These are phyloP conservation scores for Trametes pubescens DNA, from an alignment of 1,284 basidiomycete genomes.

Conservation along the genomic window DNA sequence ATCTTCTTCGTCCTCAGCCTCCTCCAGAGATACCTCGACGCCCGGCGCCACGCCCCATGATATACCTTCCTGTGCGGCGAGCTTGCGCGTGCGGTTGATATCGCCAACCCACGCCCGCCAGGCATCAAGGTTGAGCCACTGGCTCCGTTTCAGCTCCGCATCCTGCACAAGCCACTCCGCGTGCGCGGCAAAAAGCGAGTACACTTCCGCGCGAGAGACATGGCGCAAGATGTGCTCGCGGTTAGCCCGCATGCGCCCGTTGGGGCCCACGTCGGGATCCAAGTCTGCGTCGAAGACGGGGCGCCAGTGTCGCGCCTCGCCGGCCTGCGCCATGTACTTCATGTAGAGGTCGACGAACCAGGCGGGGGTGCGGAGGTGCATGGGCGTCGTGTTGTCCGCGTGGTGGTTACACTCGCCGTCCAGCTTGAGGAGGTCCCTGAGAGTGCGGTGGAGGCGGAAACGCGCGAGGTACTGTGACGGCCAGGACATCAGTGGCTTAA, in stretches of 20 bases:
- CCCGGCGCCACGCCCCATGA: constrained; percentile 43
- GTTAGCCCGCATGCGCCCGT: constrained; percentile 27
- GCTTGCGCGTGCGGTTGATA: constrained; percentile 42
- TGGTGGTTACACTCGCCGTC: constrained; percentile 37
- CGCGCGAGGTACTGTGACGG: constrained; percentile 50
- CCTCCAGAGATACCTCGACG: constrained; percentile 19
- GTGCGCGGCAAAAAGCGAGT: constrained; percentile 55
- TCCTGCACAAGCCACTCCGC: constrained; percentile 61
- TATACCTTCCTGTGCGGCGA: constrained; percentile 36
- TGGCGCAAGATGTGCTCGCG: constrained; percentile 44
- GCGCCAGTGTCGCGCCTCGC: constrained; percentile 43
- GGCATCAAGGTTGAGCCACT: constrained; percentile 48
- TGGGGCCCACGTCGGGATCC: constrained; percentile 47
- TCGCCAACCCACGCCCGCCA: constrained; percentile 55
- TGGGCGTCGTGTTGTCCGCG: constrained; percentile 31
- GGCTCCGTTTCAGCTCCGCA: constrained; percentile 41
- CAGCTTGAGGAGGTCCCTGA: constrained; percentile 42
- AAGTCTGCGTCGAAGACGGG: constrained; percentile 40
- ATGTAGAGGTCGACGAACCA: constrained; percentile 56
- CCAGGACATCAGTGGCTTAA: neutral
- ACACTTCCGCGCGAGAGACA: constrained; percentile 53
- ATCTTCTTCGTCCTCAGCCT: constrained; percentile 15
- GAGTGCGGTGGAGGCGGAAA: constrained; percentile 34
- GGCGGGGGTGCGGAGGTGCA: constrained; percentile 51
- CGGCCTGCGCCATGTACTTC: constrained; percentile 38